Evolutionary conservation across 2,329 filamentous ascomycete genomes (phyloP), one percentile per base, ranked within the genome.

Genomic region (Cytospora piceae): DNA sequence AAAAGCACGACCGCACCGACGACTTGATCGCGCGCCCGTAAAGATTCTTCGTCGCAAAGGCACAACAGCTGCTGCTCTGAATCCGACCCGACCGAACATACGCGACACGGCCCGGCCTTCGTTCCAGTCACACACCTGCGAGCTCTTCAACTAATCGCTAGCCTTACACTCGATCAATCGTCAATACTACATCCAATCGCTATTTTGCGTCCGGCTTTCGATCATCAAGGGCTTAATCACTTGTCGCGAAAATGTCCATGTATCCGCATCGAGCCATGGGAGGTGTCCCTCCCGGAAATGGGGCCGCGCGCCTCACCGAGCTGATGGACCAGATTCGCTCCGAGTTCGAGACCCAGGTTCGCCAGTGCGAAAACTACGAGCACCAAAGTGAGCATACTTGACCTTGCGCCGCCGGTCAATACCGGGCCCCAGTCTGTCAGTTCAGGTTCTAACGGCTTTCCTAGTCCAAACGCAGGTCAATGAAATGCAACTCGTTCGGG

Each of bases 401-500:
- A 34, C 52, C 52, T 58, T 39, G 55, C 37, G 58, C 29, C 12
- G n/a, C 37, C 22, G 34, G 42, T 46, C 20, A 32, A 22, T 20
- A 17, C n/a, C 31, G n/a, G 46, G 61, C 34, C 63, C 63, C 24
- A 34, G 31, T 56, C 67, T 57, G 42, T 49, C 46, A 65, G 32
- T 24, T 37, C 27, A 46, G 58, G 67, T 53, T 59, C 72, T 73
- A 64, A 71, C 67, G 61, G 57, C 59, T 72, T 70, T 74, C 74
- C 70, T 66, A 97, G 95, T 98, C 75, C 89, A 92, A 66, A 87
- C 89, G 58, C 95, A 99, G 77, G 90, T 97, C 70, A 90, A 94
- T 74, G 95, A 99, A 80, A 95, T 98, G 85, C 92, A 97, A 76
- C 86, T 97, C 74, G 93, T 99, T 58, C 86, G 94, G 69, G 90